These are phyloP conservation scores for Fusarium acutatum DNA, from an alignment of 2,329 filamentous ascomycete genomes.

Conservation along the genomic window DNA sequence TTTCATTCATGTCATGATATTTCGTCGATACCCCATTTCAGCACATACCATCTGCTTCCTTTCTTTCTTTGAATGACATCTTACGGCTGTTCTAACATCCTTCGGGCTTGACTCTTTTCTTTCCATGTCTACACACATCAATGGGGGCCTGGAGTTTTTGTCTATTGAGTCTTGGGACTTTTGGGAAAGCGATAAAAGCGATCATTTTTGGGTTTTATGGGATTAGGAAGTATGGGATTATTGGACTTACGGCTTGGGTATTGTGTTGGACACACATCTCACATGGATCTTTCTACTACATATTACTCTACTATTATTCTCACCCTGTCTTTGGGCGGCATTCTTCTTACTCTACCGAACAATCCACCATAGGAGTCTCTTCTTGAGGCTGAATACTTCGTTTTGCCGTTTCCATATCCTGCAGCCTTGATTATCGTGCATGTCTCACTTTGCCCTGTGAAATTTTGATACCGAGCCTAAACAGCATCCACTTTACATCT, in stretches of 20 bases:
- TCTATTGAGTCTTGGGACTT: conserved; percentile 5
- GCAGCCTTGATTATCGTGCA: conserved; percentile 14
- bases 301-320: conserved; percentile 25
- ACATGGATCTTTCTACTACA: conserved; percentile 1
- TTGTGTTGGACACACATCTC: conserved; percentile 1
- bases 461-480: not conserved
- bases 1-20: conserved; percentile 28
- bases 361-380: conserved; percentile 11
- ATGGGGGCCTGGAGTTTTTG: conserved; percentile 24
- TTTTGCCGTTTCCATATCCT: conserved; percentile 16
- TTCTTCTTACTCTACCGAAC: conserved; percentile 4
- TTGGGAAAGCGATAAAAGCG: conserved; percentile 35
- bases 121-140: conserved; percentile 6
- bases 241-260: conserved; percentile 21
- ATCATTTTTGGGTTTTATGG: conserved; percentile 6
- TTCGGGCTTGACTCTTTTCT: conserved; percentile 3
- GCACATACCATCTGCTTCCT: conserved; percentile 21
- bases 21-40: conserved; percentile 38
- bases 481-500: conserved; percentile 6
- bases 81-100: conserved; percentile 20
- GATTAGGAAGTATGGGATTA: conserved; percentile 18
- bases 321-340: conserved; percentile 9
- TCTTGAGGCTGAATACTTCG: conserved; percentile 21
- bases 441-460: not conserved
- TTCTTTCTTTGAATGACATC: conserved; percentile 15